Conservation (phyloP, 495 filamentous ascomycete genomes). For the Penicillium daleae region DNA sequence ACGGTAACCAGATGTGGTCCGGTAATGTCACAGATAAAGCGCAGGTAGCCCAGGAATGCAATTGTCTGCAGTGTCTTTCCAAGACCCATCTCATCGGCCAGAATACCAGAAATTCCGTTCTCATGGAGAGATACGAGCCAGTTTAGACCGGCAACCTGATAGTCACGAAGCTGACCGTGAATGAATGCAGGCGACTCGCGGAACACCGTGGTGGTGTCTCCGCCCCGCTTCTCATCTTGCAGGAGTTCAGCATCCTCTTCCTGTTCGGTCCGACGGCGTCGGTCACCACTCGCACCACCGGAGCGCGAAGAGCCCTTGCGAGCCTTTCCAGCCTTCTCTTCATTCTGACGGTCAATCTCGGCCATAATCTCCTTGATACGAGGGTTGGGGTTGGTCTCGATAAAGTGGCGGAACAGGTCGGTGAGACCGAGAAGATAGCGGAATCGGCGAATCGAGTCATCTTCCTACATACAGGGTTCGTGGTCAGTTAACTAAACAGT, state of each 20-base stretch:
- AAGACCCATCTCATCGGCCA: conserved; percentile 97
- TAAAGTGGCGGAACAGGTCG: conserved; percentile 98
- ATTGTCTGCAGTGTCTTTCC: conserved; percentile 94
- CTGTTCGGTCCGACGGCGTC: conserved; percentile 88
- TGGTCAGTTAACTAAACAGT: conserved; percentile 4
- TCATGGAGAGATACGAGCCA: conserved; percentile 99
- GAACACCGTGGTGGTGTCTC: conserved; percentile 84
- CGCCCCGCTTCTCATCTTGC: conserved; percentile 86
- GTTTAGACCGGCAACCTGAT: conserved; percentile 91
- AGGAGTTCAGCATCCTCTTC: conserved; percentile 97
- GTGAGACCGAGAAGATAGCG: conserved; percentile 94
- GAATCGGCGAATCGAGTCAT: conserved; percentile 93
- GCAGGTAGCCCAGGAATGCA: conserved; percentile 90
- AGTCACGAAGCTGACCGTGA: conserved; percentile 89
- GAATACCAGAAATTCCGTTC: conserved; percentile 96
- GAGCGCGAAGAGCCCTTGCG: conserved; percentile 76
- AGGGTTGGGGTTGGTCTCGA: conserved; percentile 94
- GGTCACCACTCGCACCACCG: conserved; percentile 80
- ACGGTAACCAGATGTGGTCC: conserved; percentile 95
- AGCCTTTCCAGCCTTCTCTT: conserved; percentile 65
- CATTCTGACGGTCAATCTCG: conserved; percentile 91
- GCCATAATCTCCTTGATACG: conserved; percentile 87
- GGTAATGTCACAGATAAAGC: conserved; percentile 82
- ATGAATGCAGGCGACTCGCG: conserved; percentile 90
- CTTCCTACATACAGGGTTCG: conserved; percentile 63